Conservation (phyloP, 2,329 filamentous ascomycete species). For the Cyphellophora europaea region DNA sequence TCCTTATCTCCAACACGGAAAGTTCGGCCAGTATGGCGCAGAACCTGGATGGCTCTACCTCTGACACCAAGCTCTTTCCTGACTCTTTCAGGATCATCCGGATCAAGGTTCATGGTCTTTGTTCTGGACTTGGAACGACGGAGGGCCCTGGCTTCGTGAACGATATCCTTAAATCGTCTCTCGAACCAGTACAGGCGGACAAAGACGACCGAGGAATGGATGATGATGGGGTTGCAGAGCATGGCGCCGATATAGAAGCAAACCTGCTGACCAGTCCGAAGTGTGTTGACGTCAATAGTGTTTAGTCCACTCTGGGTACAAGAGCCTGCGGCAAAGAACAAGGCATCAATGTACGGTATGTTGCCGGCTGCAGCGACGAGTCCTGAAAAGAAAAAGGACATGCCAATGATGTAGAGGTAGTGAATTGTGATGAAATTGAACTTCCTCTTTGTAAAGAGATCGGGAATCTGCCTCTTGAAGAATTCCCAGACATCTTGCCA, state of each 20-base stretch:
- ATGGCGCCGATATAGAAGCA: constrained; percentile 63
- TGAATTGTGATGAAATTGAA: constrained; percentile 38
- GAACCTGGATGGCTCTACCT: constrained; percentile 22
- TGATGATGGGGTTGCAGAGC: constrained; percentile 71
- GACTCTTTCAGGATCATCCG: constrained; percentile 25
- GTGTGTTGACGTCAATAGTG: constrained; percentile 55
- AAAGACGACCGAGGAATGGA: constrained; percentile 81
- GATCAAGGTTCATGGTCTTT: constrained; percentile 37
- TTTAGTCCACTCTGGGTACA: constrained; percentile 93
- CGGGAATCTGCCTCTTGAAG: constrained; percentile 27
- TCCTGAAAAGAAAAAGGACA: constrained; percentile 65
- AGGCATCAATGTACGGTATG: constrained; percentile 71
- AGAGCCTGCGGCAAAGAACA: constrained; percentile 78
- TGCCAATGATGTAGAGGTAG: constrained; percentile 68
- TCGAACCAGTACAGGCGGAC: constrained; percentile 97
- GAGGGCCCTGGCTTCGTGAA: constrained; percentile 58
- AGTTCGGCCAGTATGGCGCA: constrained; percentile 16
- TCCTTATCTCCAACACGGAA: not conserved
- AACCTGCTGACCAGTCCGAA: constrained; percentile 65
- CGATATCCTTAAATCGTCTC: constrained; percentile 82
- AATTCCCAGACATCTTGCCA: constrained; percentile 9
- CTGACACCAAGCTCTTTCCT: constrained; percentile 15
- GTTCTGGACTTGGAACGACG: constrained; percentile 50
- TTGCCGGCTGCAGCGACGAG: constrained; percentile 59
- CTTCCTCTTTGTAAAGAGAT: constrained; percentile 25